Conservation (phyloP, 2,329 filamentous ascomycete genomes). For the Aspergillus sp. region DNA sequence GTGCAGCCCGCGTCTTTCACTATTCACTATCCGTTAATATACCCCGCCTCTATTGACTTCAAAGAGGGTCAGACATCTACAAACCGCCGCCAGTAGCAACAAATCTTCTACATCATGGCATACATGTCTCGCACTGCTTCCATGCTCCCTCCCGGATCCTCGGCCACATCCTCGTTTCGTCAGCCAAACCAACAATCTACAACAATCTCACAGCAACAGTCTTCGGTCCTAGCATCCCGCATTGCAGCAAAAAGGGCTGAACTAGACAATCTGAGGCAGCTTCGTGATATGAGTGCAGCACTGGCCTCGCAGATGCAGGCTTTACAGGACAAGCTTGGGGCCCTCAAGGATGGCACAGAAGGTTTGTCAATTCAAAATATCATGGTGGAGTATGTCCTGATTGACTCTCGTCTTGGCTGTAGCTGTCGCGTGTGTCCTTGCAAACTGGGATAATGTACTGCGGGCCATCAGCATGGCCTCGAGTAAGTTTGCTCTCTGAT, state of each 20-base stretch:
- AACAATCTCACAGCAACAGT: slow-evolving; percentile 48
- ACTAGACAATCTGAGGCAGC: slow-evolving; percentile 62
- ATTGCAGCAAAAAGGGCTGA: slow-evolving; percentile 66
- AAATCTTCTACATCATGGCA: slow-evolving; percentile 32
- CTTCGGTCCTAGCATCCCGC: slow-evolving; percentile 59
- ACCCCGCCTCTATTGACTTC: too few species aligned
- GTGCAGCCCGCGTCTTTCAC: neutral
- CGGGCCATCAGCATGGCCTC: slow-evolving; percentile 66
- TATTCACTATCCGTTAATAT: too few species aligned
- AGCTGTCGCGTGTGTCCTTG: slow-evolving; percentile 67
- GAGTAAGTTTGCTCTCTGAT: slow-evolving; percentile 47
- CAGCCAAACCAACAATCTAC: slow-evolving; percentile 32
- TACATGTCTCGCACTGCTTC: slow-evolving; percentile 39
- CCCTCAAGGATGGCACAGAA: slow-evolving; percentile 64
- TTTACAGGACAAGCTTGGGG: slow-evolving; percentile 62
- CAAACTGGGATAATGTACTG: slow-evolving; percentile 67
- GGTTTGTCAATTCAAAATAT: slow-evolving; percentile 39
- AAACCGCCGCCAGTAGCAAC: slow-evolving; percentile 2
- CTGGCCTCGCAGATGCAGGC: slow-evolving; percentile 65
- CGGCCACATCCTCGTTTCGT: slow-evolving; percentile 31
- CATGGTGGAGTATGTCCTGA: neutral
- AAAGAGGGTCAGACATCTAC: neutral
- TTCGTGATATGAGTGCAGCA: slow-evolving; percentile 63
- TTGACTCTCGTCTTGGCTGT: slow-evolving; percentile 8
- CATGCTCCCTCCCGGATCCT: slow-evolving; percentile 31